These are phyloP conservation scores for Salix udensis DNA, from an alignment of 345 rosid species.

Conservation along the genomic window DNA sequence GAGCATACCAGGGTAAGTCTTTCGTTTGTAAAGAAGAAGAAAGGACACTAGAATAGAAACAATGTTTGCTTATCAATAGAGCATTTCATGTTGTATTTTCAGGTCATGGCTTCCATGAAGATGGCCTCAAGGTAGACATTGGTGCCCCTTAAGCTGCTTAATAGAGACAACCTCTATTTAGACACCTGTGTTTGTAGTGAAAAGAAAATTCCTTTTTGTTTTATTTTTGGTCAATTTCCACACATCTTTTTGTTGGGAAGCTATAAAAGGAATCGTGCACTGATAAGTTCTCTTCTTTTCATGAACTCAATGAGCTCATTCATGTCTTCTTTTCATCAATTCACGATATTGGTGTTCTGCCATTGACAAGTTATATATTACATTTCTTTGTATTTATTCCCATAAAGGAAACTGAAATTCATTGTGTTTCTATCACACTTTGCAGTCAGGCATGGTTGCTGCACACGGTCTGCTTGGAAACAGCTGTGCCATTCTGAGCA, in stretches of 20 bases:
- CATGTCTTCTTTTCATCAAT: not conserved
- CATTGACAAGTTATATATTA: not conserved
- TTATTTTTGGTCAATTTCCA: not conserved
- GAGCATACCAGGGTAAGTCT: slow-evolving; percentile 76
- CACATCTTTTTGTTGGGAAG: not conserved
- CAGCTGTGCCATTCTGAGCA: slow-evolving; percentile 20
- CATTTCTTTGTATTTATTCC: not conserved
- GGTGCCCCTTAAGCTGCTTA: not conserved
- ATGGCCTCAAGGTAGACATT: slow-evolving; percentile 67
- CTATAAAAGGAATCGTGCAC: not conserved
- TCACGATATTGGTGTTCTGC: not conserved
- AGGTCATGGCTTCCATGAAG: slow-evolving; percentile 98
- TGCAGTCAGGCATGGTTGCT: slow-evolving; percentile 72
- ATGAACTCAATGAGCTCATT: too few species aligned
- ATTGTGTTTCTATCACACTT: not conserved
- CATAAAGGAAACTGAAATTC: not conserved
- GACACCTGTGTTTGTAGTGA: not conserved
- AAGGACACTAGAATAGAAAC: not conserved
- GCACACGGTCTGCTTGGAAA: slow-evolving; percentile 64
- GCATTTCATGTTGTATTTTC: slow-evolving; percentile 21
- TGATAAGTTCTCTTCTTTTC: not conserved
- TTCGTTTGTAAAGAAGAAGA: not conserved
- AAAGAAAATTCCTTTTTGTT: not conserved
- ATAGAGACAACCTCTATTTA: not conserved
- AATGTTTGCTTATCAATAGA: not conserved